Percentiles rank a stretch among this genome's conserved stretches.
Evolutionary conservation across 192 early-diverging fungal genomes (phyloP).

Genomic region (Neocallimastix lanati): DNA sequence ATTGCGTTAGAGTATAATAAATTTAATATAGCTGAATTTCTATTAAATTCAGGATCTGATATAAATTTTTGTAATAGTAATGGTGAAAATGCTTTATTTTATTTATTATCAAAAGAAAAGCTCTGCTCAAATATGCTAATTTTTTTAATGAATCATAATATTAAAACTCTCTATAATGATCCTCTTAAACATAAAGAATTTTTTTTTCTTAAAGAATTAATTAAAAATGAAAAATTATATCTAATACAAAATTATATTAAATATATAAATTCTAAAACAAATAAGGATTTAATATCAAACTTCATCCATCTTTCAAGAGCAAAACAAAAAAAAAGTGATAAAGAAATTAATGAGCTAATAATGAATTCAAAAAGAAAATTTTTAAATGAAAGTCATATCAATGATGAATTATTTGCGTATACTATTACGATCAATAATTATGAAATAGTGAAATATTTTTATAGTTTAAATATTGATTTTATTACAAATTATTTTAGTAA

Average conservation of each 20-base stretch:
- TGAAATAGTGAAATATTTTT: background rate
- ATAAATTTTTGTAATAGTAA: background rate
- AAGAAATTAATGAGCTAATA: background rate
- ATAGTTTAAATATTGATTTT: background rate
- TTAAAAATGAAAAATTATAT: background rate
- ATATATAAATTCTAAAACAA: background rate
- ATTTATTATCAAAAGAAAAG: background rate
- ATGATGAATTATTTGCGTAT: background rate
- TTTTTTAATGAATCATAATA: background rate
- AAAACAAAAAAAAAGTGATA: background rate
- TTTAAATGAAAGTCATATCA: background rate
- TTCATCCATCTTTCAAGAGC: background rate
- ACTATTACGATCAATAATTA: background rate
- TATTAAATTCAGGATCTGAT: background rate
- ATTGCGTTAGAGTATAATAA: background rate
- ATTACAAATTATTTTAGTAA: background rate
- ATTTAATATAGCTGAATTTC: background rate
- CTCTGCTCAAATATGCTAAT: background rate
- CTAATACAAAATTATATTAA: background rate
- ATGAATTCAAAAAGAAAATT: background rate
- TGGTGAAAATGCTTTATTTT: background rate
- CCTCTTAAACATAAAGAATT: background rate
- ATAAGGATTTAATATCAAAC: background rate
- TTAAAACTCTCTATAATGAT: background rate
- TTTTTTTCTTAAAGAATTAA: background rate